Percentiles rank a stretch among this genome's conserved stretches.
Evolutionary conservation across 345 rosid species (phyloP).

Genomic region (Eucalyptus microcorys): DNA sequence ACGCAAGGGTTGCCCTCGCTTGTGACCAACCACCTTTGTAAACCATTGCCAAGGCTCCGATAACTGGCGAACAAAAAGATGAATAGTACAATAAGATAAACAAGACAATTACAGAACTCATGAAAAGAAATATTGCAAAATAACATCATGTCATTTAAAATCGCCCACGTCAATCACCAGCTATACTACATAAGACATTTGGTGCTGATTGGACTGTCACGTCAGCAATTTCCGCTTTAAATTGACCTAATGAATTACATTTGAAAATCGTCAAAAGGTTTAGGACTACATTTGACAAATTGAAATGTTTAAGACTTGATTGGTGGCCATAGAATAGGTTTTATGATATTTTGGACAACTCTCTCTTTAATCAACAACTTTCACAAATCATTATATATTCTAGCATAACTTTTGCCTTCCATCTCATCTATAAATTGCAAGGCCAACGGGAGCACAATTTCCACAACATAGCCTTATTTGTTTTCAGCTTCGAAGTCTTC

Average conservation of each 20-base stretch:
- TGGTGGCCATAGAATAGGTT: neutral
- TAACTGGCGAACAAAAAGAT: neutral
- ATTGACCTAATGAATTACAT: neutral
- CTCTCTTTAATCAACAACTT: neutral
- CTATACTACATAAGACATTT: neutral
- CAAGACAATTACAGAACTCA: neutral
- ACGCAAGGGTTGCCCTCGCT: fast-evolving
- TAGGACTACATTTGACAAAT: neutral
- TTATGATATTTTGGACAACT: neutral
- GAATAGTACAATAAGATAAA: neutral
- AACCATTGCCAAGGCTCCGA: neutral
- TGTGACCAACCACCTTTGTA: neutral
- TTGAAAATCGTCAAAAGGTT: neutral
- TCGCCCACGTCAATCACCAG: fast-evolving
- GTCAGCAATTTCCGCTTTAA: neutral
- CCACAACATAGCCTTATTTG: neutral
- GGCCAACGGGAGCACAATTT: neutral
- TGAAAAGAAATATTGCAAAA: neutral
- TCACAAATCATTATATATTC: neutral
- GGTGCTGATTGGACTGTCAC: fast-evolving
- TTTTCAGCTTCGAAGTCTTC: neutral
- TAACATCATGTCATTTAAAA: neutral
- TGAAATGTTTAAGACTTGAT: neutral
- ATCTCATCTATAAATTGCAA: neutral
- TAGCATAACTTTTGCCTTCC: neutral